Conservation (phyloP, 2,329 filamentous ascomycete genomes). For the Beauveria medogensis region DNA sequence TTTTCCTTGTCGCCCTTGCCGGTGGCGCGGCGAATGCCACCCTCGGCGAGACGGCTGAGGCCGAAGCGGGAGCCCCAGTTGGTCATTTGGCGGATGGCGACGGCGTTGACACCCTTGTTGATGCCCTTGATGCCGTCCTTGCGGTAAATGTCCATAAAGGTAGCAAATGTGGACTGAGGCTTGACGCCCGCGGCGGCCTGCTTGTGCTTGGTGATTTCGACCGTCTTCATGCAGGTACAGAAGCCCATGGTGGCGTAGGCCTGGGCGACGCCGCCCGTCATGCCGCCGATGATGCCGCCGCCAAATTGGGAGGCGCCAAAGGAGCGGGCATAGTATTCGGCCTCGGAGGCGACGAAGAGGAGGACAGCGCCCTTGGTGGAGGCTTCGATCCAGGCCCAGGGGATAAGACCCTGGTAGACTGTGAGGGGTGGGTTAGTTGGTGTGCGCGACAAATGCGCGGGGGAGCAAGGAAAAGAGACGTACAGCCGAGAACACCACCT, state of each 20-base stretch:
- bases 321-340: constrained; percentile 84
- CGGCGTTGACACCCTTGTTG: constrained; percentile 97
- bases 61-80: constrained; percentile 98
- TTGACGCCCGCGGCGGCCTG: constrained; percentile 73
- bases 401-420: constrained; percentile 99
- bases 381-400: constrained; percentile 99
- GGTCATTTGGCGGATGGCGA: constrained; percentile 97
- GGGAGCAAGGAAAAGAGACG: constrained; percentile 31
- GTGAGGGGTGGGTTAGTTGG: constrained; percentile 21
- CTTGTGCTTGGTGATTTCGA: constrained; percentile 99
- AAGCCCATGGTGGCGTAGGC: constrained; percentile 99
- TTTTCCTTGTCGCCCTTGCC: constrained; percentile 74
- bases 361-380: constrained; percentile 98
- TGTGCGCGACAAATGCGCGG: background rate
- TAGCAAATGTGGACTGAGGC: constrained; percentile 83
- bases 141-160: constrained; percentile 96
- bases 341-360: constrained; percentile 97
- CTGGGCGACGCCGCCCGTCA: constrained; percentile 91
- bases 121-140: constrained; percentile 90
- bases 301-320: constrained; percentile 81
- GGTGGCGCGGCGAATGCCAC: constrained; percentile 69
- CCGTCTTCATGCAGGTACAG: constrained; percentile 99
- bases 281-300: constrained; percentile 81
- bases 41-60: constrained; percentile 83
- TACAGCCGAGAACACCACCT: constrained; percentile 90